phyloP scores from a whole-genome alignment of 768 basidiomycete species.

The Russula dissimulans region DNA sequence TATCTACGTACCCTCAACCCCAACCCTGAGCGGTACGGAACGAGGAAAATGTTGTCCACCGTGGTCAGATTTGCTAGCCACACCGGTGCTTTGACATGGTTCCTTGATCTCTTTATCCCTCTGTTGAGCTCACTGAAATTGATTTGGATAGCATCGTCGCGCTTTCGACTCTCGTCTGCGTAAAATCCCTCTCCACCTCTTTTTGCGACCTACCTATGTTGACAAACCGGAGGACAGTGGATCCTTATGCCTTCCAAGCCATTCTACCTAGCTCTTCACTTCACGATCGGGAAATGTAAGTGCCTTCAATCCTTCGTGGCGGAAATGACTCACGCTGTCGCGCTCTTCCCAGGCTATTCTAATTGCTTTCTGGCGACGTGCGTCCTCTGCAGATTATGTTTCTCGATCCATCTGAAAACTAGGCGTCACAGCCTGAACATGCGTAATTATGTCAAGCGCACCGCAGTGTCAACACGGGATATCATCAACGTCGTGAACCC shows the following conservation, averaged over 20 bases:
- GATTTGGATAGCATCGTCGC: constrained; percentile 2
- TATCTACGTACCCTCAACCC: constrained; percentile 13
- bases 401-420: background rate
- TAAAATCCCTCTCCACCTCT: background rate
- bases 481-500: background rate
- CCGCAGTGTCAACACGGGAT: background rate
- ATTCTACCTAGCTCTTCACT: constrained; percentile 13
- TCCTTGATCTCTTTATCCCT: background rate
- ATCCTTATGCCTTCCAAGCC: background rate
- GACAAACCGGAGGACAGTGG: constrained; percentile 5
- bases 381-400: background rate
- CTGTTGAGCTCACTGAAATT: background rate
- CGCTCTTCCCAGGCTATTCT: constrained; percentile 1
- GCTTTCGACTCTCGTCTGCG: constrained; percentile 3
- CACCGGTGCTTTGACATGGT: constrained; percentile 16
- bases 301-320: background rate
- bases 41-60: constrained; percentile 9
- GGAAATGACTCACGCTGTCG: background rate
- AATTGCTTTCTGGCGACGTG: constrained; percentile 14
- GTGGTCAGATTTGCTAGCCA: constrained; percentile 9
- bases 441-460: constrained; percentile 13
- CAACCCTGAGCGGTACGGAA: background rate
- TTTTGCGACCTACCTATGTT: background rate
- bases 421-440: constrained; percentile 10
- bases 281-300: constrained; percentile 14